phyloP scores from a whole-genome alignment of 2,329 filamentous ascomycete species.

The Fusarium domesticum region DNA sequence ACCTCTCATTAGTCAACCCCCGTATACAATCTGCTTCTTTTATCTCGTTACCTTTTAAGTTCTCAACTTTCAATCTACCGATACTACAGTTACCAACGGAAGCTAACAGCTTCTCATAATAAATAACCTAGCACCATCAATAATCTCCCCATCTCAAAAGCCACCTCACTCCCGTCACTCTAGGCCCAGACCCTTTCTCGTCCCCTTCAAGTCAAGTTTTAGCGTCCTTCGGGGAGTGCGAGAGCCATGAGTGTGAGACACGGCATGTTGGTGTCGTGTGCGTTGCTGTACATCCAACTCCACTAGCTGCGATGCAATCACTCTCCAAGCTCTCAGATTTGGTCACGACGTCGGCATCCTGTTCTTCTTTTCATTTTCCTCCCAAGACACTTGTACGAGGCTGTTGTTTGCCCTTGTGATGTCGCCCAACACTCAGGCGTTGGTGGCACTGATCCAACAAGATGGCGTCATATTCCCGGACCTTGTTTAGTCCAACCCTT shows the following conservation, averaged over 20 bases:
- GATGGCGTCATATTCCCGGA: not conserved
- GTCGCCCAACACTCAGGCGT: not conserved
- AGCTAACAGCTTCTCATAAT: not conserved
- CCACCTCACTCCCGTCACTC: not conserved
- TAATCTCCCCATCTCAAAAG: not conserved
- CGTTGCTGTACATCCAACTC: not conserved
- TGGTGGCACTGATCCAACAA: not conserved
- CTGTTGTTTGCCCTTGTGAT: too few relatives aligned
- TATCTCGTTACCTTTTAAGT: not conserved
- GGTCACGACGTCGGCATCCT: not conserved
- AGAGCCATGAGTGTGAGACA: not conserved
- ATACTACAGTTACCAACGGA: too few relatives aligned
- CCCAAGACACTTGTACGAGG: too few relatives aligned
- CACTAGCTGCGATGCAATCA: not conserved
- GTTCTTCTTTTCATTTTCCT: not conserved
- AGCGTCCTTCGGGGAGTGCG: not conserved
- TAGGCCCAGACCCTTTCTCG: not conserved
- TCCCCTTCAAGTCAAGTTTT: not conserved
- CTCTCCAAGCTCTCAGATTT: not conserved
- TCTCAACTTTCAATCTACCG: not conserved
- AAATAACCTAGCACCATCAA: not conserved
- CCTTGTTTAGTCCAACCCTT: not conserved
- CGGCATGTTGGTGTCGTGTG: not conserved
- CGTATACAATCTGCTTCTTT: too few relatives aligned
- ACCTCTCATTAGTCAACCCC: too few relatives aligned